Base-by-base conservation (phyloP, 257 asterid species). In the Cruciata laevipes region DNA sequence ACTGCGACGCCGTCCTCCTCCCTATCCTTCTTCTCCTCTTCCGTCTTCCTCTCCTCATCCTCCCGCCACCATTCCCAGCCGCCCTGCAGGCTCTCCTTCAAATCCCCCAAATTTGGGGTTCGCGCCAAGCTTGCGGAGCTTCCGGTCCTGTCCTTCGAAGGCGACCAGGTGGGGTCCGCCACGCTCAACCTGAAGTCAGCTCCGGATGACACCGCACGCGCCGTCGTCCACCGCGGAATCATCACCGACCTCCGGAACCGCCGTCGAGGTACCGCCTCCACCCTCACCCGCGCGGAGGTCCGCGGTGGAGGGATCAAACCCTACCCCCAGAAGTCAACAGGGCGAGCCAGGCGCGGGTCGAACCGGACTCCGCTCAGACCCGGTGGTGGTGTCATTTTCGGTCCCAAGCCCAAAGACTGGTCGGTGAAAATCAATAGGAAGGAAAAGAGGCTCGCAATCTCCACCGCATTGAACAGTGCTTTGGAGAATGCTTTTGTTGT, bases 331-430 rank as follows among this genome's bases (percentile, higher is more conserved):
- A 93, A 93, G 83, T 88, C 88, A 37, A 93, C 97, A 61, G 99
- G 97, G 32, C 74, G 86, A 30, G 99, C 97, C 23, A 94, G 97
- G 10, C 95, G 89, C 9, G 97, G 99, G 1, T 93, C 99, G 13
- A 81, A 80, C 69, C 83, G 95, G 2, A 90, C 99, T 37, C 97
- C 97, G 17, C 95, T 93, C 49, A 84, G 99, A 3, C 99, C 95
- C 69, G 99, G 99, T 4, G 99, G 99, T 3, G 99, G 99, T 0
- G 97, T 88, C 16, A 52, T 90, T 31, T 94, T 94, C 31, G 99
- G 99, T 32, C 99, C 99, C 42, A 90, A 85, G 79, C 99, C 99
- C 4, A 90, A 87, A 31, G 97, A 94, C 52, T 94, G 99, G 97
- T 85, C 96, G 3, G 71, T 88, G 1, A 94, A 94, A 61, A 94